Percentiles rank a stretch among this genome's conserved stretches.
Evolutionary conservation across 768 basidiomycete species (phyloP).

Genomic region (Boletus huronensis): DNA sequence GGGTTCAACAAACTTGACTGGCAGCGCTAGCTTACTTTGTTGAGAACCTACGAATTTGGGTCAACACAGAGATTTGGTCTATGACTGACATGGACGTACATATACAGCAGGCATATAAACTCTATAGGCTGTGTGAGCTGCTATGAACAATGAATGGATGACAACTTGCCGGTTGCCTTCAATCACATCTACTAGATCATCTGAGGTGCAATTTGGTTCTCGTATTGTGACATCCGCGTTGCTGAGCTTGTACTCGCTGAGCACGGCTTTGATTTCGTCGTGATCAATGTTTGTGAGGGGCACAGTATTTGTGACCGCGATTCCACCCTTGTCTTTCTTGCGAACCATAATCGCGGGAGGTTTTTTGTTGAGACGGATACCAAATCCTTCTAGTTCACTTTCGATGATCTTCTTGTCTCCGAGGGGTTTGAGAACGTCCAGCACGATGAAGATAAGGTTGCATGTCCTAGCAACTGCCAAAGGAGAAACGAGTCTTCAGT

Average conservation of each 20-base stretch:
- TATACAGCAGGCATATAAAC: conserved; percentile 93
- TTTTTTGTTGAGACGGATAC: conserved; percentile 92
- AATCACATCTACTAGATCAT: conserved; percentile 95
- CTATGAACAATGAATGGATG: neutral
- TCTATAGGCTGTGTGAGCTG: conserved; percentile 36
- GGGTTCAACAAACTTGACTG: neutral
- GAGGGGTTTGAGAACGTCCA: conserved; percentile 97
- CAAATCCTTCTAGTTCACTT: conserved; percentile 94
- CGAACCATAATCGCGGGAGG: conserved; percentile 84
- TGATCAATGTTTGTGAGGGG: conserved; percentile 94
- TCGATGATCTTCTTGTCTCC: conserved; percentile 93
- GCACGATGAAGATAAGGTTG: conserved; percentile 96
- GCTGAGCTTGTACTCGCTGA: conserved; percentile 88
- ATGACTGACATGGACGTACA: conserved; percentile 42
- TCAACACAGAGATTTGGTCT: neutral
- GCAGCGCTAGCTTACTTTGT: conserved; percentile 56
- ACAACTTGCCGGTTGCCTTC: conserved; percentile 79
- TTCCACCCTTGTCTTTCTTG: conserved; percentile 85
- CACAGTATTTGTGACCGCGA: conserved; percentile 95
- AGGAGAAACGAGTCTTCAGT: conserved; percentile 2
- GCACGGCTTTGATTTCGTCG: conserved; percentile 92
- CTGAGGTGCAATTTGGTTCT: conserved; percentile 86
- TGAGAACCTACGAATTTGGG: conserved; percentile 54
- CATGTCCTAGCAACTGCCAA: conserved; percentile 89
- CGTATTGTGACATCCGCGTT: conserved; percentile 92